Base-by-base conservation (phyloP, 2,329 filamentous ascomycete genomes). In the Endoconidiophora polonica region DNA sequence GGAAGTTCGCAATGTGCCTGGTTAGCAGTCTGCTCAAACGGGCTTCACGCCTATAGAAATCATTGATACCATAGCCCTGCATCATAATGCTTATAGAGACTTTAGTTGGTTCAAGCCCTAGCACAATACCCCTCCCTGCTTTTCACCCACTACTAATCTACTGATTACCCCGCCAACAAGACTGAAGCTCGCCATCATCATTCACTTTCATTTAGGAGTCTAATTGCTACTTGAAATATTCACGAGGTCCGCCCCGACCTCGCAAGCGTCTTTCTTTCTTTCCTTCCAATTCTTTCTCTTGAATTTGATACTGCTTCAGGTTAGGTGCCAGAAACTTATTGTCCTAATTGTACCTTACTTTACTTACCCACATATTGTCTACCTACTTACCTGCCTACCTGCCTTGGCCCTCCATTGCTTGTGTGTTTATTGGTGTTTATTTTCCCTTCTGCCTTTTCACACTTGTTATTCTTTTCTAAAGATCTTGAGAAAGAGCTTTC, bases 221-320 rank as follows among this genome's bases (percentile, higher is more conserved):
- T 14, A 12, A n/a, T 36, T 48, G n/a, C 36, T 44, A 16, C 18
- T 41, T 50, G 40, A 52, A 52, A 44, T 52, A 46, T 52, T 40
- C 22, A 36, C 44, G 37, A 44, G 44, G 40, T 41, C 50, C 50
- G 42, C 50, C 50, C 50, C 50, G 46, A 52, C 46, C 36, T 52
- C 50, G 50, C 45, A 52, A 50, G 44, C 12, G 44, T 37, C 40
- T 44, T 49, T 20, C 24, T 44, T 49, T 20, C 44, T 46, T 20
- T 37, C 36, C 29, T 46, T 37, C 43, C 43, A 23, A 14, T 48
- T 10, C 16, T 36, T 43, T 42, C 26, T 42, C 23, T 20, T 47
- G 29, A 9, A n/a, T 33, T 44, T 44, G 23, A 33, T 33, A 33
- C 26, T 33, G 7, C 2, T 10, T 33, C 26, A 33, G 12, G 6